Base-by-base conservation (phyloP, 805 yeast species). In the Cyberlindnera subsufficiens region DNA sequence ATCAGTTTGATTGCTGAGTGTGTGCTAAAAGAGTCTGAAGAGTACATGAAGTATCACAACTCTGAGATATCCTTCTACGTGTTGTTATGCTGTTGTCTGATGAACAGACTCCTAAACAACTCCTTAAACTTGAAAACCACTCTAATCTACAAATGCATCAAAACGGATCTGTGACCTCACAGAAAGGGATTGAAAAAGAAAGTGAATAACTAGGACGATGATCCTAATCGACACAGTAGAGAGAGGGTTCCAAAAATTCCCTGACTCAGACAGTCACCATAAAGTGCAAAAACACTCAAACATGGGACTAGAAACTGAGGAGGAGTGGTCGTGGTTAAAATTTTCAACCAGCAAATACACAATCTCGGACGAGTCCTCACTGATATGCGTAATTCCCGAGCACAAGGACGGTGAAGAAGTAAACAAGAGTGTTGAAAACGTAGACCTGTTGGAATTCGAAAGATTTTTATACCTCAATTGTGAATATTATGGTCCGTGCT, bases 341-440 rank as follows among this genome's bases (percentile, higher is more conserved):
- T 87, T 93, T 91, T 93, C 97, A 93, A 91, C 97, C 96, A 91
- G 99, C 99, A 91, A 91, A 91, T 87, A 93, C 98, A 91, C 96
- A 95, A 90, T 89, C 99, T 91, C 99, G 98, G 99, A 93, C 96
- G 96, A 90, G 89, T 93, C 99, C 98, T 91, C 99, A 91, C 96
- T 90, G 98, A 91, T 89, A 88, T 95, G 96, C 96, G 98, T 93
- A 91, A 89, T 91, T 96, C 98, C 98, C 99, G 84, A 85, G 99
- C 98, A 91, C 88, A 91, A 91, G 83, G 97, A 90, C 86, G 73
- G 66, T 65, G 74, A 71, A 53, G 50, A 51, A 29, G 4, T 9
- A 10, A 22, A 6, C 27, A 27, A 22, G 16, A 17, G 5, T 5
- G 14, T 17, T 17, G 27, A 27, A 14, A 17, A 17, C n/a, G 14